phyloP scores from a whole-genome alignment of 345 rosid species.

The Jatropha curcas region DNA sequence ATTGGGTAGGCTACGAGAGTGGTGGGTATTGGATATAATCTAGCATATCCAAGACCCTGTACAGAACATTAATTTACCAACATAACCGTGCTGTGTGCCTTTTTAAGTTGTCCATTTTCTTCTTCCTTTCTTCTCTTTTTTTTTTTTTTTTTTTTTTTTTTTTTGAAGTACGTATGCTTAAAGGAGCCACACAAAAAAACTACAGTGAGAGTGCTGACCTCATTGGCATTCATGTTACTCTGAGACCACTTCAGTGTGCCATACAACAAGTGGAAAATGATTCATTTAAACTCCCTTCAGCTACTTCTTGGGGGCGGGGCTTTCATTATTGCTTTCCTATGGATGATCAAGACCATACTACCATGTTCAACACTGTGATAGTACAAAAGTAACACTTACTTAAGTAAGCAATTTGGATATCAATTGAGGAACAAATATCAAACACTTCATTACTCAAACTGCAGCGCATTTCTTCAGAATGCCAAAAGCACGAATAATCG shows the following conservation, averaged over 20 bases:
- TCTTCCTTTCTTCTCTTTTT: too few species aligned
- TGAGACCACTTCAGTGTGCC: slow-evolving; percentile 99
- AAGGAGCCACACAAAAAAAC: background rate
- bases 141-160: too few species aligned
- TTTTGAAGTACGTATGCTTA: background rate
- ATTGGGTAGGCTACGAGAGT: too few species aligned
- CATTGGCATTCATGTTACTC: slow-evolving; percentile 99
- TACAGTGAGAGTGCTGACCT: slow-evolving; percentile 44
- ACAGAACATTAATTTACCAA: too few species aligned
- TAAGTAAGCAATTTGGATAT: too few species aligned
- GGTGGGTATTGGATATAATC: too few species aligned
- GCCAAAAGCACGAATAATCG: slow-evolving; percentile 91
- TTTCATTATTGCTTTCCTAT: slow-evolving; percentile 89
- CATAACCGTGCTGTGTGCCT: background rate
- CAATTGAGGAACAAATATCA: too few species aligned
- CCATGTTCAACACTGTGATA: slow-evolving; percentile 83
- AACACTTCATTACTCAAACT: slow-evolving; percentile 35
- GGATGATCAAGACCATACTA: slow-evolving; percentile 86
- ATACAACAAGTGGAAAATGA: slow-evolving; percentile 88
- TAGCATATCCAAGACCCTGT: too few species aligned
- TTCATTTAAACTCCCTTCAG: slow-evolving; percentile 82
- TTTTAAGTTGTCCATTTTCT: too few species aligned
- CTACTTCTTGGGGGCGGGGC: slow-evolving; percentile 91
- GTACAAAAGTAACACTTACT: background rate
- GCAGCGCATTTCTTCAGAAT: slow-evolving; percentile 94